These are phyloP conservation scores for Claviceps capensis DNA, from an alignment of 2,329 filamentous ascomycete species.

Conservation along the genomic window DNA sequence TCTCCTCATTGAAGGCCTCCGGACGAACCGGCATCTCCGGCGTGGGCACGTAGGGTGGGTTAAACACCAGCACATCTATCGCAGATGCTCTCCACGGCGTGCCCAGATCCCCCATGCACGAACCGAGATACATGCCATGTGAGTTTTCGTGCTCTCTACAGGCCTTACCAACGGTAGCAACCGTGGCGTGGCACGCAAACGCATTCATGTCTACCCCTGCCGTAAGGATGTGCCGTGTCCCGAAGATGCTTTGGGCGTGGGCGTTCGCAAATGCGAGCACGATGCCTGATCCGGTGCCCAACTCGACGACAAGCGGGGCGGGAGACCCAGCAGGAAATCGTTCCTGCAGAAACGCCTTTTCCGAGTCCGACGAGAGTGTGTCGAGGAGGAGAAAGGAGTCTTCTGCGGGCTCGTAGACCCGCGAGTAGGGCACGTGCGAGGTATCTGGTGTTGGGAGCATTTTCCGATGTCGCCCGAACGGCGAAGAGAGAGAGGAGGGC, in stretches of 20 bases:
- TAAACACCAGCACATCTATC: constrained; percentile 85
- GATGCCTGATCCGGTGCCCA: constrained; percentile 85
- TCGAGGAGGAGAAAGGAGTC: constrained; percentile 92
- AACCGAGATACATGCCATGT: constrained; percentile 46
- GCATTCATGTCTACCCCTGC: constrained; percentile 74
- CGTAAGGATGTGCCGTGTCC: constrained; percentile 53
- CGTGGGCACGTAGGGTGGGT: constrained; percentile 92
- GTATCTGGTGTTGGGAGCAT: constrained; percentile 95
- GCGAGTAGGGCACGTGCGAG: constrained; percentile 75
- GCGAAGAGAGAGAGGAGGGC: no score
- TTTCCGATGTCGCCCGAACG: neutral
- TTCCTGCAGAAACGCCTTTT: constrained; percentile 52
- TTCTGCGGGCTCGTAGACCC: constrained; percentile 89
- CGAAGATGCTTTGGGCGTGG: constrained; percentile 60
- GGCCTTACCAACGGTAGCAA: constrained; percentile 48
- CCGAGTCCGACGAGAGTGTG: constrained; percentile 61
- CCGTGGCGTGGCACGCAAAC: constrained; percentile 67
- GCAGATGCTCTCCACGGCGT: constrained; percentile 38
- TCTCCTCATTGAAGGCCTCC: constrained; percentile 11
- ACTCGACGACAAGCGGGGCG: constrained; percentile 62
- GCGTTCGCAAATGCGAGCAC: constrained; percentile 81
- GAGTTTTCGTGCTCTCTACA: constrained; percentile 18
- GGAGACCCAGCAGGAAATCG: constrained; percentile 38
- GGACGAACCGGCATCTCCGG: constrained; percentile 50
- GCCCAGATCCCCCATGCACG: constrained; percentile 57